Base-by-base conservation (phyloP, 2,329 filamentous ascomycete species). In the Colletotrichum acutatum region DNA sequence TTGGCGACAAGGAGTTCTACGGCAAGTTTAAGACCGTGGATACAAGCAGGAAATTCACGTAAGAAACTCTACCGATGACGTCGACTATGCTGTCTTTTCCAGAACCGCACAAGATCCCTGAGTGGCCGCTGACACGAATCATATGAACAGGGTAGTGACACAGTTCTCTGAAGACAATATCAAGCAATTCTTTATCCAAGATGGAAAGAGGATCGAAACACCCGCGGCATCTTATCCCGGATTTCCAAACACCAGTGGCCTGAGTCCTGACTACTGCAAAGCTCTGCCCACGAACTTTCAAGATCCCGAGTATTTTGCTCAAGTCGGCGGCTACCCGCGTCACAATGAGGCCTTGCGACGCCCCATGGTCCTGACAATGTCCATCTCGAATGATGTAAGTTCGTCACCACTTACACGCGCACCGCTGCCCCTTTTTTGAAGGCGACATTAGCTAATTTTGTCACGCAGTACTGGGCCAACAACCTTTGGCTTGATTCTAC, bases 161-260 rank as follows among this genome's bases (percentile, higher is more conserved):
- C 90, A 90, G 75, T 92, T 92, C 62, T 71, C 75, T 34, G 77
- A 73, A n/a, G 80, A 80, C 53, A 83, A 87, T 75, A 89, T 92
- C 80, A 85, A 86, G 75, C 89, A 90, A 76, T 86, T 90, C 81
- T 92, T 91, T 79, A 84, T 92, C 57, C 90, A 93, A 81, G 82
- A 88, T 80, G 89, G 88, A 75, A 83, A 84, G 61, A 84, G 88
- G 65, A 89, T 91, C 75, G 83, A 88, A 72, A 81, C 81, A 68
- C 79, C 80, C 32, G 86, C 60, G 83, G 37, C 56, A 3, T 34
- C 49, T 3, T 12, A 22, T 0, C 24, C 63, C 1, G 56, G 42
- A n/a, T 46, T 74, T 2, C n/a, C 67, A 2, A 26, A 62, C 12
- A 9, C 26, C 49, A 57, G 37, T 49, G 64, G 59, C 7, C 32